Evolutionary conservation across 2,329 filamentous ascomycete species (phyloP).

Genomic region (Sporothrix humicola): DNA sequence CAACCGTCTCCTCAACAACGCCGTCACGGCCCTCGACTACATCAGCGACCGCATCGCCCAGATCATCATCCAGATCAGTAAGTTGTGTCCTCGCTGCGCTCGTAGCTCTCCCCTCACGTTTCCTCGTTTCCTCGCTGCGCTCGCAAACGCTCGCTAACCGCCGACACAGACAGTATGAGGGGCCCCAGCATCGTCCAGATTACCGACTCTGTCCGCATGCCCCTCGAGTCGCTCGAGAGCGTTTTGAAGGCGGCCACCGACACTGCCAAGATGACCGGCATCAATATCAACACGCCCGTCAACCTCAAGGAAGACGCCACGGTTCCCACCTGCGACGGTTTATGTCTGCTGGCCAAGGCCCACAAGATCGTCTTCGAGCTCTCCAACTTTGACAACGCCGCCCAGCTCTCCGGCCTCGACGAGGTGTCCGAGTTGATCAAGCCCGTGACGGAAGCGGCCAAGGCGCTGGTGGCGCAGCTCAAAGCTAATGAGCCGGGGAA

Average conservation of each 20-base stretch:
- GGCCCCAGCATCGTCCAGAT: too few species aligned
- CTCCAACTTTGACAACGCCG: neutral
- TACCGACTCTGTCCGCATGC: neutral
- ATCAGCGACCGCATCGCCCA: neutral
- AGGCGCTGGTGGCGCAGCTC: conserved; percentile 30
- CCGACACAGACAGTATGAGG: neutral
- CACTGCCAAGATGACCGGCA: neutral
- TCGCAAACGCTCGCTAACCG: neutral
- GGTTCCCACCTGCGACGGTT: conserved; percentile 21
- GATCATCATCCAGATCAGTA: neutral
- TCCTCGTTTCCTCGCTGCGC: neutral
- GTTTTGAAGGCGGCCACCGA: conserved; percentile 6
- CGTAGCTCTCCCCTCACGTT: neutral
- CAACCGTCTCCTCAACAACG: conserved; percentile 16
- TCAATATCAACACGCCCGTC: conserved; percentile 17
- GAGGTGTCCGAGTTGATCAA: neutral
- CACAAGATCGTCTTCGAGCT: conserved; percentile 28
- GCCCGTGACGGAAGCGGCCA: conserved; percentile 25
- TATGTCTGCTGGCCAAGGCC: conserved; percentile 31
- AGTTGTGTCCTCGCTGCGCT: conserved; percentile 14
- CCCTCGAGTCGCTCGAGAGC: neutral
- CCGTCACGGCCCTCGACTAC: conserved; percentile 23
- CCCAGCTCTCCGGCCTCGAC: conserved; percentile 25
- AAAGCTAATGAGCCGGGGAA: conserved; percentile 11
- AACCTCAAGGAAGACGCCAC: neutral